A percentile compares a stretch with the other conserved stretches of the same genome.
Conservation (phyloP, 1,139 yeast species). For the Pneumocystis jirovecii region DNA sequence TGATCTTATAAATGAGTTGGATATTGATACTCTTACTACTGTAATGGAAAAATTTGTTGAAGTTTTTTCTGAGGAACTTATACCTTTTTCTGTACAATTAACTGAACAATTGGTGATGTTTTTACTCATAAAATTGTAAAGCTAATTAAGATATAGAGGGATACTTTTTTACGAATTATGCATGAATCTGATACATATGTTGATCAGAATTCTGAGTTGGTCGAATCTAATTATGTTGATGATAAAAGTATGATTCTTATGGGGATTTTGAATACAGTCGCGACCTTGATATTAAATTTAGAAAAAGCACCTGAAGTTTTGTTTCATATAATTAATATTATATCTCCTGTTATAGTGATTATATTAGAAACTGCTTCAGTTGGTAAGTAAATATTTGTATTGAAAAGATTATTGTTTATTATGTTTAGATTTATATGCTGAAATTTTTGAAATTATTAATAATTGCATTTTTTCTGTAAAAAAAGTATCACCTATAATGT, state of each 20-base stretch:
- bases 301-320: constrained; percentile 66
- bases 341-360: constrained; percentile 56
- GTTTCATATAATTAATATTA: constrained; percentile 51
- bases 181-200: constrained; percentile 34
- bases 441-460: constrained; percentile 71
- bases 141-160: constrained; percentile 26
- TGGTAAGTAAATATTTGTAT: neutral
- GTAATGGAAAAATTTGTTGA: constrained; percentile 96
- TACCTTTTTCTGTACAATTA: constrained; percentile 83
- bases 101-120: constrained; percentile 44
- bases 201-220: constrained; percentile 28
- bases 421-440: constrained; percentile 34
- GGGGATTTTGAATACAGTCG: constrained; percentile 74
- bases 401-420: neutral
- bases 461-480: constrained; percentile 68
- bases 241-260: constrained; percentile 81
- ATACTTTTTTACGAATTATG: constrained; percentile 64
- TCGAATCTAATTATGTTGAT: constrained; percentile 29
- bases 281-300: constrained; percentile 71
- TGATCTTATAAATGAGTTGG: constrained; percentile 64
- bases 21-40: constrained; percentile 71
- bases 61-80: constrained; percentile 68
- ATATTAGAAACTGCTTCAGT: constrained; percentile 39
- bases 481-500: constrained; percentile 55
- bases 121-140: neutral